Base-by-base conservation (phyloP, 2,329 filamentous ascomycete genomes). In the Verticillium klebahnii region DNA sequence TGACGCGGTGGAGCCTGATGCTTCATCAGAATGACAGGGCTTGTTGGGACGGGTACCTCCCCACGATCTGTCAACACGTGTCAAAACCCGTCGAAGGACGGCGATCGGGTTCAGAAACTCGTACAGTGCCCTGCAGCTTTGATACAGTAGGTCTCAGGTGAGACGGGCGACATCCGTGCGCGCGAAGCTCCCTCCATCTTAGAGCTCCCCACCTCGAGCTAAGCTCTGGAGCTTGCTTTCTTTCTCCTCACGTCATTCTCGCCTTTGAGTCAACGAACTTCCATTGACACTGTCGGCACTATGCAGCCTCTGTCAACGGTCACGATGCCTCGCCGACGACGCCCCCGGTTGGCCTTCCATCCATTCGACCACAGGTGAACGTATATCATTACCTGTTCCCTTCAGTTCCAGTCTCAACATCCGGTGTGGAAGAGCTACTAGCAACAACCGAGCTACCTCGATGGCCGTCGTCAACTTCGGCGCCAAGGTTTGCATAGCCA, bases 1-100 rank as follows among this genome's bases (percentile, higher is more conserved):
- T 25, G 83, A 87, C 62, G 14, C 56, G 7, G 77, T 78, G 0
- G 63, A 65, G 6, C 68, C 77, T n/a, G 62, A 66, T 40, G 60
- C 56, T 36, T 54, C 15, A 61, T 59, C 11, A 14, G 29, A 8
- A 14, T 52, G 45, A 52, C n/a, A 23, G 4, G 19, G 2, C n/a
- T 52, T 25, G n/a, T 52, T 19, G 19, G 45, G 19, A 14, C 45
- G 9, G 19, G 11, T 8, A 19, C 14, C 23, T 12, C 11, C n/a
- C n/a, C 45, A 52, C 45, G n/a, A 52, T 40, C 17, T 23, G n/a
- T 25, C 19, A 23, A 23, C 23, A 25, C 14, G 11, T 52, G 45
- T 23, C 11, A 23, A 25, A 19, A 52, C n/a, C 9, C 8, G 19
- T 23, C 45, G 40, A 52, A 23, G 8, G 19, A 19, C 19, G 3